phyloP scores from a whole-genome alignment of 129 eudicot genomes.

The Tagetes erecta region DNA sequence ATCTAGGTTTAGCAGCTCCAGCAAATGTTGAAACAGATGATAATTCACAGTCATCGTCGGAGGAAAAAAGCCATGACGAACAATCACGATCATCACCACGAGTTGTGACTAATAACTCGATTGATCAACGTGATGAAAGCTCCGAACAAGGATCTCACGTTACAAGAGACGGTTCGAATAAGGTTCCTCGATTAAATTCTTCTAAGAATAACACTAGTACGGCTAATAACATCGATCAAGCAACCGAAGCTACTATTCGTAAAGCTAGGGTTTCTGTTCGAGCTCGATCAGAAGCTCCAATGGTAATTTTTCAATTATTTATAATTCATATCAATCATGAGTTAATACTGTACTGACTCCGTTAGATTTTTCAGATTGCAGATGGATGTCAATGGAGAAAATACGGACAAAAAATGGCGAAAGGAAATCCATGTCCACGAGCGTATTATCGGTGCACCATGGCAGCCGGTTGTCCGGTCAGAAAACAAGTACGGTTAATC shows the following conservation, averaged over 20 bases:
- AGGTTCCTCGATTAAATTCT: slow-evolving; percentile 44
- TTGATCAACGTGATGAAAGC: slow-evolving; percentile 35
- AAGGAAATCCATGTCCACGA: slow-evolving; percentile 93
- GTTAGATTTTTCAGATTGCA: slow-evolving; percentile 26
- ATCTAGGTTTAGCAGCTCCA: slow-evolving; percentile 56
- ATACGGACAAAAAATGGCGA: slow-evolving; percentile 87
- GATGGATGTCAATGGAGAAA: slow-evolving; percentile 99
- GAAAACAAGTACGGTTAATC: slow-evolving; percentile 64
- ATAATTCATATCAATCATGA: neutral
- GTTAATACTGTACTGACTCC: no score
- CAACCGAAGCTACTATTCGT: slow-evolving; percentile 79
- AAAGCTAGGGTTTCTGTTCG: slow-evolving; percentile 90
- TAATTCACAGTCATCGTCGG: slow-evolving; percentile 53
- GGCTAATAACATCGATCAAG: slow-evolving; percentile 53
- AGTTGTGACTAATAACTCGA: slow-evolving; percentile 28
- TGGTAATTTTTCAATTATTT: slow-evolving; percentile 39
- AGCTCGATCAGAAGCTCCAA: slow-evolving; percentile 87
- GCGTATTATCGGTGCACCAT: slow-evolving; percentile 91
- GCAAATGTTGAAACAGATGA: slow-evolving; percentile 28
- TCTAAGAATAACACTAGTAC: slow-evolving; percentile 2
- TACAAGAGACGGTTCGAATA: slow-evolving; percentile 35
- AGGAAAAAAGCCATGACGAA: slow-evolving; percentile 38
- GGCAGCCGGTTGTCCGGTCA: slow-evolving; percentile 75
- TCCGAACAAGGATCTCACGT: slow-evolving; percentile 48
- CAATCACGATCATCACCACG: slow-evolving; percentile 28